phyloP scores from a whole-genome alignment of 345 rosid genomes.

The Salix brachista region DNA sequence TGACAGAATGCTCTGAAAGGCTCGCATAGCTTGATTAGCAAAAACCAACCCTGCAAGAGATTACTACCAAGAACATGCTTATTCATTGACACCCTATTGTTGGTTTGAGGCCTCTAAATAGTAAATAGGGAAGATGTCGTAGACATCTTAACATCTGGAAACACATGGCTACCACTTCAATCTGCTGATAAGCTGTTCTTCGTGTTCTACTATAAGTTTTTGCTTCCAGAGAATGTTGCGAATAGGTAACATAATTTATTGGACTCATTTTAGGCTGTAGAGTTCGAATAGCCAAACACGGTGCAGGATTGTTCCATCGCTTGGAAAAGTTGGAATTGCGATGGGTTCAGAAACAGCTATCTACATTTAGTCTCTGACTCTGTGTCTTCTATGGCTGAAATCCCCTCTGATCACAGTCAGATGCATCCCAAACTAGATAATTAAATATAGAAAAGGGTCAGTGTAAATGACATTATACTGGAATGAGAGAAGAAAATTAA shows the following conservation, averaged over 20 bases:
- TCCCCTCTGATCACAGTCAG: background rate
- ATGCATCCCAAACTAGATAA: background rate
- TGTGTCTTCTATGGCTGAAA: background rate
- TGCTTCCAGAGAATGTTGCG: no score
- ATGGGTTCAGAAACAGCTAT: background rate
- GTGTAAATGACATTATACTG: background rate
- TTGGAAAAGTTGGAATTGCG: background rate
- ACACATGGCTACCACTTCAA: no score
- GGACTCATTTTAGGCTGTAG: background rate
- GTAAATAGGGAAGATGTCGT: no score
- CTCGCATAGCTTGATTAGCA: no score
- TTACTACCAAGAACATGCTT: no score
- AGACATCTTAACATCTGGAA: no score
- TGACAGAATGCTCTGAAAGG: no score
- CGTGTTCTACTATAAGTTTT: no score
- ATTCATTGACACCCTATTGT: no score
- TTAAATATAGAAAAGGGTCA: background rate
- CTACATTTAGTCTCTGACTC: background rate
- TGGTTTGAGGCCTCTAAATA: no score
- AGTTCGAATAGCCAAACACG: background rate
- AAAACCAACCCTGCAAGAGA: no score
- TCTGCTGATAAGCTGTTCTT: no score
- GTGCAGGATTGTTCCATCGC: background rate
- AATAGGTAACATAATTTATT: background rate
- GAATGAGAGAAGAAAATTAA: background rate